Evolutionary conservation across 1,284 basidiomycete species (phyloP), one percentile per base, ranked within the genome.

Genomic region (Amylostereum areolatum): DNA sequence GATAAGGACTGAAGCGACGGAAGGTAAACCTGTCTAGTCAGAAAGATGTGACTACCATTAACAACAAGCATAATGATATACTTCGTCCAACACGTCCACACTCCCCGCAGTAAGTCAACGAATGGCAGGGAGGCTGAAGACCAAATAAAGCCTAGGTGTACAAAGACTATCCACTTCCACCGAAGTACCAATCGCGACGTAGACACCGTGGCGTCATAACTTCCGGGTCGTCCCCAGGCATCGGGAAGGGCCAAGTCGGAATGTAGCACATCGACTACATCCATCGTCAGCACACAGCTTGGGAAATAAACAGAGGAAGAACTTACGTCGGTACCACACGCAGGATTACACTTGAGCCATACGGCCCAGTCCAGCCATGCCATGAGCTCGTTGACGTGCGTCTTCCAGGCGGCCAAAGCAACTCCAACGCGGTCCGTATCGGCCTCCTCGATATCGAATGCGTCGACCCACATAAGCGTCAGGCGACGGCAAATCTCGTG

Each of bases 401-500:
- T 36, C 12, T 50, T 55, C 72, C 72, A 74, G 8, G 52, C 37
- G n/a, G 31, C 46, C 10, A 58, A 18, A 7, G 69, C 39, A 18
- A 42, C 42, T 3, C 36, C 25, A 45, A 9, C 42, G 3, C 36
- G 37, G 8, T 46, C 36, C 11, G 51, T 53, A 4, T 34, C 32
- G 29, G 46, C 43, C 18, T 47, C 46, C 40, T 65, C 65, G 3
- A 56, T 40, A 18, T 57, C 55, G 41, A 60, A 73, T 33, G 9
- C 70, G 64, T 4, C 60, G 53, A 34, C 66, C 75, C 76, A 80
- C 53, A 76, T 63, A 32, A 58, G 64, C 0, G 67, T 70, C 37
- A 72, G 40, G 5, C 72, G 66, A 0, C 72, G 64, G 51, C 76
- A 78, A n/a, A 78, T 74, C 56, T 77, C 74, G 32, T 58, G 63